phyloP scores from a whole-genome alignment of 2,329 filamentous ascomycete genomes.

The Seiridium unicorne region DNA sequence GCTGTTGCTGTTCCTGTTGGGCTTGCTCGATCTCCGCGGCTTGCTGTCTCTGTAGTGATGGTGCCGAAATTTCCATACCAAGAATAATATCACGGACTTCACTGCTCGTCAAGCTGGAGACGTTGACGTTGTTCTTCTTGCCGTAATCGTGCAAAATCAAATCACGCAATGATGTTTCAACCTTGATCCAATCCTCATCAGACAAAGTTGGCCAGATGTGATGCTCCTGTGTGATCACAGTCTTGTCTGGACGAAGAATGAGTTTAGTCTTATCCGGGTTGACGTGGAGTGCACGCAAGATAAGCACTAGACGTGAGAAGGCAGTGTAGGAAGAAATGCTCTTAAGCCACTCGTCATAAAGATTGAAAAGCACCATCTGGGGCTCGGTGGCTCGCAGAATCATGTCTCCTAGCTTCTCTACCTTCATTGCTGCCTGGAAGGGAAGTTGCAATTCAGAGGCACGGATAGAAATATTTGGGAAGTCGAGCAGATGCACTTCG shows the following conservation, averaged over 20 bases:
- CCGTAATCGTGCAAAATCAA: constrained; percentile 97
- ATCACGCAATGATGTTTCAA: constrained; percentile 95
- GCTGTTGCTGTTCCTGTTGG: constrained; percentile 92
- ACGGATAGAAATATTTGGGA: constrained; percentile 98
- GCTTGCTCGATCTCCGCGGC: constrained; percentile 99
- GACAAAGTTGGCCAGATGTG: constrained; percentile 96
- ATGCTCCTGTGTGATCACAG: constrained; percentile 95
- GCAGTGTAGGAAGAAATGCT: constrained; percentile 98
- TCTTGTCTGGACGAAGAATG: constrained; percentile 92
- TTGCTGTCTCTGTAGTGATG: constrained; percentile 96
- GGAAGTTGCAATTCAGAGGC: constrained; percentile 95
- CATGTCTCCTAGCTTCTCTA: constrained; percentile 99
- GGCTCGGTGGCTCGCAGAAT: constrained; percentile 95
- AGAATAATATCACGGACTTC: constrained; percentile 98
- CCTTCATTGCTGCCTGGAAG: constrained; percentile 99
- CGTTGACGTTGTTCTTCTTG: constrained; percentile 99
- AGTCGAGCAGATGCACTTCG: constrained; percentile 95
- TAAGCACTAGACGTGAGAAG: constrained; percentile 91
- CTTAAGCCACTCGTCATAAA: constrained; percentile 99
- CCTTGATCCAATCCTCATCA: constrained; percentile 98
- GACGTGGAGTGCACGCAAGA: constrained; percentile 91
- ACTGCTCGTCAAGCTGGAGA: constrained; percentile 90
- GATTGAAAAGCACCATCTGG: constrained; percentile 99
- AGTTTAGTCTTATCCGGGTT: constrained; percentile 99
- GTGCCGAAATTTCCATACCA: constrained; percentile 98